Evolutionary conservation across 2,329 filamentous ascomycete species (phyloP).

Genomic region (Colletotrichum cuscutae): DNA sequence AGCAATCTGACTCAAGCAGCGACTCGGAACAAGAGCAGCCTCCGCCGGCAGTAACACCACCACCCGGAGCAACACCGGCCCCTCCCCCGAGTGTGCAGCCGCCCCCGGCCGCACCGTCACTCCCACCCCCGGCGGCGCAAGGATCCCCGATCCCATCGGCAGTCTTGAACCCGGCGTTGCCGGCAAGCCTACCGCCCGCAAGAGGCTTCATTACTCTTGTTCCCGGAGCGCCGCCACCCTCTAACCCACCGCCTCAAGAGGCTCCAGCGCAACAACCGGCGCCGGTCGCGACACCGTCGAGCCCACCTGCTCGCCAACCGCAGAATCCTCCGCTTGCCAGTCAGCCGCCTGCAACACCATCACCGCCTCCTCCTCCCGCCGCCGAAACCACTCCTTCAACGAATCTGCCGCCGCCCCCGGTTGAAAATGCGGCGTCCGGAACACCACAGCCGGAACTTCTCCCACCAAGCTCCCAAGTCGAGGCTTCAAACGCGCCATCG

Average conservation of each 20-base stretch:
- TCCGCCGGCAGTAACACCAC: not conserved
- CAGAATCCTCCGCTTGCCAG: not conserved
- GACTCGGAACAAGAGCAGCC: constrained; percentile 19
- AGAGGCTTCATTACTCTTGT: constrained; percentile 29
- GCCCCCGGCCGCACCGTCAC: not conserved
- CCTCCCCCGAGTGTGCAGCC: not conserved
- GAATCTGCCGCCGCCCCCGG: constrained; percentile 1
- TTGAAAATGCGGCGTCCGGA: constrained; percentile 15
- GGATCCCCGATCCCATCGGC: not conserved
- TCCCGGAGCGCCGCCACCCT: constrained; percentile 11
- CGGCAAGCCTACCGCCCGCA: not conserved
- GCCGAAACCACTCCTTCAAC: constrained; percentile 1
- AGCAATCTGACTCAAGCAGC: constrained; percentile 11
- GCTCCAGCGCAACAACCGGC: not conserved
- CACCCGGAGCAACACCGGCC: constrained; percentile 5
- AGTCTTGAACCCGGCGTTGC: not conserved
- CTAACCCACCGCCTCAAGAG: not conserved
- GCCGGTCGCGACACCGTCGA: not conserved
- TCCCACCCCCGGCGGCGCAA: not conserved
- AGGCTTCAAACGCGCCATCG: not conserved
- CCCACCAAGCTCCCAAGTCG: constrained; percentile 5
- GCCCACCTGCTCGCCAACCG: not conserved
- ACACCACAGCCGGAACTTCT: not conserved
- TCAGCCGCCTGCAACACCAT: not conserved
- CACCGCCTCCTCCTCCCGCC: not conserved